phyloP scores from a whole-genome alignment of 176 grass and related monocot genomes.

The Lolium rigidum region DNA sequence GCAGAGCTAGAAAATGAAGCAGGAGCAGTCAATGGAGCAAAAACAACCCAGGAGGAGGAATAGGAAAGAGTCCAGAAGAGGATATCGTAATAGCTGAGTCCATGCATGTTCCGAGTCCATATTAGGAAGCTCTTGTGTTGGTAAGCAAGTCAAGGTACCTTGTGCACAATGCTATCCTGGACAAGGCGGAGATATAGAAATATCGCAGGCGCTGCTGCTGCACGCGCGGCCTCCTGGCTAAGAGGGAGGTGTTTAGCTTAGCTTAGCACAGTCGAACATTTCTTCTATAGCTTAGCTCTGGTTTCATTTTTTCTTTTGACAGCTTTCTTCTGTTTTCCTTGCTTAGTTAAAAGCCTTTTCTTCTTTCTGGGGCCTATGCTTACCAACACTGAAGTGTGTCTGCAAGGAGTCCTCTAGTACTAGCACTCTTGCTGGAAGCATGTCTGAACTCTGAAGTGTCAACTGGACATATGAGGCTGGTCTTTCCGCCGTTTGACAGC shows the following conservation, averaged over 20 bases:
- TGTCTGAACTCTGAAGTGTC: not conserved
- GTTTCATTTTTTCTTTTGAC: not conserved
- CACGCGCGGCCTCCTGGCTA: not conserved
- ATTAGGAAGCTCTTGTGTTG: conserved; percentile 4
- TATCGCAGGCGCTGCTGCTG: not conserved
- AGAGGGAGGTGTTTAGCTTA: not conserved
- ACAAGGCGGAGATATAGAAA: not conserved
- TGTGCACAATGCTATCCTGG: not conserved
- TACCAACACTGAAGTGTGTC: no score
- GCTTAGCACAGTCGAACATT: not conserved
- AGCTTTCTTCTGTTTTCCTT: not conserved
- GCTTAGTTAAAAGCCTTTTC: not conserved
- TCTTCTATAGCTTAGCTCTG: not conserved
- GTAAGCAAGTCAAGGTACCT: not conserved
- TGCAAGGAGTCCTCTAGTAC: not conserved
- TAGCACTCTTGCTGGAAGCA: not conserved
- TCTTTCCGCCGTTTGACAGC: no score
- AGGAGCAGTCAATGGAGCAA: conserved; percentile 17
- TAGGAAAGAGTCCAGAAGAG: conserved; percentile 5
- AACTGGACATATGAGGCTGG: not conserved
- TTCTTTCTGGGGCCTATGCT: not conserved
- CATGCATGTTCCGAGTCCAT: not conserved
- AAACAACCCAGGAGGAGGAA: not conserved
- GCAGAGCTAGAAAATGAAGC: conserved; percentile 25
- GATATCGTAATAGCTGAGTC: conserved; percentile 7